Evolutionary conservation across 1,284 basidiomycete genomes (phyloP), one percentile per base, ranked within the genome.

Genomic region (Golubevia pallescens): DNA sequence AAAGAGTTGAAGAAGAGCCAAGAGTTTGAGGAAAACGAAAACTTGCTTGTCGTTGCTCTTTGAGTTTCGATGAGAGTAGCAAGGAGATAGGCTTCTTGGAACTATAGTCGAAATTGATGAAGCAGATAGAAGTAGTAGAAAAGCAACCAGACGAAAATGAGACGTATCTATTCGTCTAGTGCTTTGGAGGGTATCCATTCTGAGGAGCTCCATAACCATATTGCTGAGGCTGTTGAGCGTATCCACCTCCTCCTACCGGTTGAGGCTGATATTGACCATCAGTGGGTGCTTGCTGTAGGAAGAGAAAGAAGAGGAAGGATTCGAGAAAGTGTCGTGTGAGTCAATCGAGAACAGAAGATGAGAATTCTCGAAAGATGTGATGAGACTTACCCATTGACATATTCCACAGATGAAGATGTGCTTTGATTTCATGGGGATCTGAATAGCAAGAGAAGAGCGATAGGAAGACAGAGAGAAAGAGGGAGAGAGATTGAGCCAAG

Each of bases 371-470:
- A 48, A 48, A 48, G 13, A 48, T 13, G 28, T 28, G 28, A 28
- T 28, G 42, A 16, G 16, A 48, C 42, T 48, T 16, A 48, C 42
- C 80, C 80, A 84, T 60, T 81, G 77, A 57, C 81, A 84, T 58
- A 84, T 84, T 61, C 75, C 75, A 64, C 81, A 84, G 52, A 71
- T 62, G 69, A 67, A 84, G 58, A 84, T 75, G 60, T 82, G 78
- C 53, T 69, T 70, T 4, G 62, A 55, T 58, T 71, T 73, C 62
- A 80, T 70, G 6, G 80, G 80, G 65, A 65, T 65, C 61, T 63
- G 23, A 3, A 61, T 6, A 32, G 55, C 7, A 5, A n/a, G 57
- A 10, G 21, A n/a, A 23, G 57, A 58, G 4, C 10, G 14, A 4
- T n/a, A 38, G 14, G 2, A 32, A 4, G 21, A 42, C 24, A 20